A percentile compares a stretch with the other conserved stretches of the same genome.
These are phyloP conservation scores for Barnettozyma populi DNA, from an alignment of 805 yeast genomes.

Conservation along the genomic window DNA sequence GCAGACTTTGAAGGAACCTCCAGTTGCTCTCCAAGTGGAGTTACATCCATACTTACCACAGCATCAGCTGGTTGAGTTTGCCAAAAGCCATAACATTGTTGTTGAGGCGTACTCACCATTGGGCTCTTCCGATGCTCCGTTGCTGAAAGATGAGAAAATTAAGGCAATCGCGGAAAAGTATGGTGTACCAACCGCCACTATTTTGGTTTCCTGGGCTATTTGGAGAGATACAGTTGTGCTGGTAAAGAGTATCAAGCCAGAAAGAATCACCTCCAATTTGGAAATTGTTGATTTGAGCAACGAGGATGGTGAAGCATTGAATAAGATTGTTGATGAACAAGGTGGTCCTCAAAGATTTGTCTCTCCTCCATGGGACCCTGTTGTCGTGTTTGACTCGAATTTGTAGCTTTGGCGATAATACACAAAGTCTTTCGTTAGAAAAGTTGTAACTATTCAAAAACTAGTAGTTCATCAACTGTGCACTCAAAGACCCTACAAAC, in stretches of 20 bases:
- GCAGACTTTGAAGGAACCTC: slow-evolving; percentile 8
- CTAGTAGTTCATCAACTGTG: too few relatives aligned
- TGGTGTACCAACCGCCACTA: slow-evolving; percentile 39
- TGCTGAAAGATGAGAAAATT: slow-evolving; percentile 34
- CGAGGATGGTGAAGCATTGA: slow-evolving; percentile 31
- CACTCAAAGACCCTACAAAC: too few relatives aligned
- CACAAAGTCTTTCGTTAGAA: too few relatives aligned
- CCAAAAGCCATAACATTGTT: slow-evolving; percentile 12
- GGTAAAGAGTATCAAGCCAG: slow-evolving; percentile 43
- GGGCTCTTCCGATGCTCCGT: slow-evolving; percentile 17
- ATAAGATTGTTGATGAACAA: slow-evolving; percentile 23
- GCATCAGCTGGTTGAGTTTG: slow-evolving; percentile 13
- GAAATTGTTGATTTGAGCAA: slow-evolving; percentile 28
- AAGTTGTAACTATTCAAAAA: too few relatives aligned
- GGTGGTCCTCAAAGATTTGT: slow-evolving; percentile 27
- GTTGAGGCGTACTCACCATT: slow-evolving; percentile 20
- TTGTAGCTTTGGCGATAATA: neutral
- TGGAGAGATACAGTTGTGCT: slow-evolving; percentile 46
- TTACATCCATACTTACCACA: slow-evolving; percentile 19
- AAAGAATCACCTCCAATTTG: slow-evolving; percentile 36
- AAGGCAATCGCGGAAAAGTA: slow-evolving; percentile 40
- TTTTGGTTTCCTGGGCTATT: slow-evolving; percentile 56
- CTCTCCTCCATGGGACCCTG: slow-evolving; percentile 21
- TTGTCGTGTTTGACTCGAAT: slow-evolving; percentile 31
- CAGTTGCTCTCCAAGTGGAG: slow-evolving; percentile 19